Evolutionary conservation across 2,329 filamentous ascomycete species (phyloP), one percentile per base, ranked within the genome.

Genomic region (Fonsecaea pedrosoi): DNA sequence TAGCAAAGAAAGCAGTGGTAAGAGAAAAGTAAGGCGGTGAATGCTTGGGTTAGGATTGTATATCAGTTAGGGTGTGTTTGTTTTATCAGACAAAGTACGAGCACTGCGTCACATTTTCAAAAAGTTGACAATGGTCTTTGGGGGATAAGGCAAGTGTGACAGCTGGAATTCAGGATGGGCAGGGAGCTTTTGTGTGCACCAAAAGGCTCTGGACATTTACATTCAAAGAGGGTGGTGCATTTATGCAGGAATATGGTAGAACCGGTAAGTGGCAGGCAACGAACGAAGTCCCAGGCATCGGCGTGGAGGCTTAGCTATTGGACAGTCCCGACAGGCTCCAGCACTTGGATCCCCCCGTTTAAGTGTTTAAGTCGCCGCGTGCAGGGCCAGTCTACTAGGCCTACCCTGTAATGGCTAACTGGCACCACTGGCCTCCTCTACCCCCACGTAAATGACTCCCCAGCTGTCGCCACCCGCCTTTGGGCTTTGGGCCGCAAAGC

Each of bases 221-320:
- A 50, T 25, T 50, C 21, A 9, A 3, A 50, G 45, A 50, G 45
- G 45, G 45, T 40, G 37, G 3, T 50, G 45, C 45, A 50, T 50
- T 50, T 50, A 50, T 50, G 45, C 45, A 50, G 45, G 45, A 50
- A 21, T 50, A 25, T 50, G 45, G 42, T 50, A 50, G 18, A 50
- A 50, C 45, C 45, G 45, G 45, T 50, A 50, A 50, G 45, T 50
- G 45, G 42, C 45, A 50, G 45, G 45, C 45, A 50, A 50, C 45
- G 45, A 50, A 50, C 45, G 45, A 50, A 50, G 45, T 50, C 45
- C 40, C 45, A 50, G 45, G 45, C 45, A 50, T 50, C 45, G 45
- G 45, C 45, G 21, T 50, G 45, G 45, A 50, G 45, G 45, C 45
- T 50, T 50, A 50, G 45, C 45, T 30, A 50, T 50, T 50, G 45